A percentile compares a stretch with the other conserved stretches of the same genome.
Conservation (phyloP, 2,329 filamentous ascomycete genomes). For the Fusarium torulosum region DNA sequence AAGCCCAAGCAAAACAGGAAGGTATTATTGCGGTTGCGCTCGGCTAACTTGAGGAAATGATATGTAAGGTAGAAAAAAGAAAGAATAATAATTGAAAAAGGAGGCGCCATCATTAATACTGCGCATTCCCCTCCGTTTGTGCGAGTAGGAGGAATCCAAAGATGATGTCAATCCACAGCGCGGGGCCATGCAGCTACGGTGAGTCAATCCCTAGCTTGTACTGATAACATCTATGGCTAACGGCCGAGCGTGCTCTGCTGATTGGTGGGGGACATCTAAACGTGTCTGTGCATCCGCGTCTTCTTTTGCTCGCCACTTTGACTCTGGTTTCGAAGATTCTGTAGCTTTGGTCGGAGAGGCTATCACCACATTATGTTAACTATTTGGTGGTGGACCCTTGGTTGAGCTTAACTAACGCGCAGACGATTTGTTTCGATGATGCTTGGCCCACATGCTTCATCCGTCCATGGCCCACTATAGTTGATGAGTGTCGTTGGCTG, state of each 20-base stretch:
- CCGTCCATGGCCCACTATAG: slow-evolving; percentile 21
- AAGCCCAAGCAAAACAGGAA: neutral
- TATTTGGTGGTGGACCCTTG: slow-evolving; percentile 26
- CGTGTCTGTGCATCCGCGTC: neutral
- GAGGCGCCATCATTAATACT: neutral
- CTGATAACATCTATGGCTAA: slow-evolving; percentile 16
- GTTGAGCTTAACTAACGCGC: slow-evolving; percentile 26
- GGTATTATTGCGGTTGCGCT: neutral
- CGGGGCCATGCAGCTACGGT: slow-evolving; percentile 23
- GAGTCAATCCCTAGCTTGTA: slow-evolving; percentile 10
- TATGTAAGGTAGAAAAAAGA: neutral
- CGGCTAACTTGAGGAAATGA: neutral
- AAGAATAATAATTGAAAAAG: neutral
- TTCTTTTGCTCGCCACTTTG: slow-evolving; percentile 19
- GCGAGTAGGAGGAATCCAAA: slow-evolving; percentile 12
- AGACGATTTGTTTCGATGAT: slow-evolving; percentile 6
- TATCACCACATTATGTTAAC: slow-evolving; percentile 23
- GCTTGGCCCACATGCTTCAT: slow-evolving; percentile 37
- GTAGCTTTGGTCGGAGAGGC: slow-evolving; percentile 5
- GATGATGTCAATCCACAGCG: slow-evolving; percentile 39
- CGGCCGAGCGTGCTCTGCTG: slow-evolving; percentile 2
- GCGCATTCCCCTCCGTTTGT: neutral
- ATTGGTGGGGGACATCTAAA: slow-evolving; percentile 19
- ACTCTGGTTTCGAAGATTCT: neutral
- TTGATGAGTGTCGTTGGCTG: slow-evolving; percentile 19